Evolutionary conservation across 306 rosid genomes (phyloP).

Genomic region (Prunus armeniaca): DNA sequence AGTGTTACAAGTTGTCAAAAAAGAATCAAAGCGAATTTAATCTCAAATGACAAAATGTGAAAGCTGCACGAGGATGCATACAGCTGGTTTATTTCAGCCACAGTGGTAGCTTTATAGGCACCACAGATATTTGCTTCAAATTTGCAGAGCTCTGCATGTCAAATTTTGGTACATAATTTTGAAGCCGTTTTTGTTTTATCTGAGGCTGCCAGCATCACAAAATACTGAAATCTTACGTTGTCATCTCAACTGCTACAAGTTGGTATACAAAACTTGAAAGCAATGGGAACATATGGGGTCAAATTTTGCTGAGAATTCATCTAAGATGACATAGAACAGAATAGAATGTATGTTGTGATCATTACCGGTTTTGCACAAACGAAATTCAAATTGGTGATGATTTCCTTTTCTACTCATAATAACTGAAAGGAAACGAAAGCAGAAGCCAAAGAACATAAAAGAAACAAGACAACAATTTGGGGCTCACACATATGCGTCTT

Average conservation of each 20-base stretch:
- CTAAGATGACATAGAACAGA: background rate
- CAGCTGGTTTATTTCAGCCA: background rate
- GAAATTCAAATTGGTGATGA: background rate
- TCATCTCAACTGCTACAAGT: background rate
- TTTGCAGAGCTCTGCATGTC: too few species aligned
- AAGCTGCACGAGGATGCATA: background rate
- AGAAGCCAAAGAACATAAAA: background rate
- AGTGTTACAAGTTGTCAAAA: constrained; percentile 7
- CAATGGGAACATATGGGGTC: background rate
- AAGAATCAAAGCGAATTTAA: background rate
- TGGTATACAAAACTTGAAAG: background rate
- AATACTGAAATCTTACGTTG: background rate
- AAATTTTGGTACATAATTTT: background rate
- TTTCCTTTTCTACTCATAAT: background rate
- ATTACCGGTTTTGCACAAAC: background rate
- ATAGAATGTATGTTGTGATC: background rate
- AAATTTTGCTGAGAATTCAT: background rate
- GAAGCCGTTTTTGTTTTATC: background rate
- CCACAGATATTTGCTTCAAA: too few species aligned
- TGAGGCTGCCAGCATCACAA: background rate
- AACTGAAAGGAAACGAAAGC: background rate
- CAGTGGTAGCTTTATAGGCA: background rate
- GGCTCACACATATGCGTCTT: background rate
- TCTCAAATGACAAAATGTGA: background rate
- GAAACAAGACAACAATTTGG: background rate